A percentile compares a stretch with the other conserved stretches of the same genome.
Conservation (phyloP, 2,329 filamentous ascomycete genomes). For the Paraconiothyrium sp. region DNA sequence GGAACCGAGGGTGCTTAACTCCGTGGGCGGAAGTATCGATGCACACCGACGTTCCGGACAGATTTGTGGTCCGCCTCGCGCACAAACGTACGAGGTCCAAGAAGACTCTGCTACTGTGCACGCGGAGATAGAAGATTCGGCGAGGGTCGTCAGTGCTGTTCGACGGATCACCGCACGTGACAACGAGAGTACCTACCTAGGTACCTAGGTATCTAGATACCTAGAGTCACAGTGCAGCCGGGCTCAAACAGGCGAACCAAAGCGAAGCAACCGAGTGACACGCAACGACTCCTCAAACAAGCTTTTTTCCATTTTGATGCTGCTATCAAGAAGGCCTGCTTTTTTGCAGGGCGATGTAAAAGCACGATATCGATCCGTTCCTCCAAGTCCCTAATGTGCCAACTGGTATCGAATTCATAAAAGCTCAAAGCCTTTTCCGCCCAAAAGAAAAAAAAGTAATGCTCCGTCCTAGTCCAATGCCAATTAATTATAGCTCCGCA, state of each 20-base stretch:
- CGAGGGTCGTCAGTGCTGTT: neutral
- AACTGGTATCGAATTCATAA: conserved; percentile 20
- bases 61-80: conserved; percentile 6
- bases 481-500: conserved; percentile 51
- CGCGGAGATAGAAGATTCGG: neutral
- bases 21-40: neutral
- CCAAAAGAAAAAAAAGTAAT: conserved; percentile 33
- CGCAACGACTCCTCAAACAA: conserved; percentile 3
- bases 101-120: neutral
- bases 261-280: neutral
- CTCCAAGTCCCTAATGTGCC: conserved; percentile 19
- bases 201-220: too few species aligned
- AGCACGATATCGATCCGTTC: conserved; percentile 11
- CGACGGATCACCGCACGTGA: neutral
- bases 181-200: neutral
- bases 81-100: neutral
- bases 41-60: neutral
- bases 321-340: conserved; percentile 12
- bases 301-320: conserved; percentile 21
- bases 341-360: conserved; percentile 9
- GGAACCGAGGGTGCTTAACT: conserved; percentile 8
- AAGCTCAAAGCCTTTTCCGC: conserved; percentile 31
- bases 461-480: conserved; percentile 44
- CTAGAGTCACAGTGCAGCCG: neutral
- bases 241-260: neutral